A percentile compares a stretch with the other conserved stretches of the same genome.
phyloP scores from a whole-genome alignment of 1,284 basidiomycete species.

The Ganoderma multipileum region DNA sequence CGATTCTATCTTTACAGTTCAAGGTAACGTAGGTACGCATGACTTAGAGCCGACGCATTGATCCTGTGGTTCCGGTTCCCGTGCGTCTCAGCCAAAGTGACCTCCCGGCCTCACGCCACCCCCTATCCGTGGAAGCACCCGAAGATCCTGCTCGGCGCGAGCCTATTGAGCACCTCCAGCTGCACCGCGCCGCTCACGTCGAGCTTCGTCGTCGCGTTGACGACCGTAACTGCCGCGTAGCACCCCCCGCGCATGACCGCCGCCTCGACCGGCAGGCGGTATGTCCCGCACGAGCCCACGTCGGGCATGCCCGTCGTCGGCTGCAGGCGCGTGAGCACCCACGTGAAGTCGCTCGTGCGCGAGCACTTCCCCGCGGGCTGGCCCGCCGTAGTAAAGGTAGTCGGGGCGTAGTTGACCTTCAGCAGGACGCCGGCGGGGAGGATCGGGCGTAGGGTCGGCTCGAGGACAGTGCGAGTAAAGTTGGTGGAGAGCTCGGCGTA shows the following conservation, averaged over 20 bases:
- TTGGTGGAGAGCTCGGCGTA: constrained; percentile 50
- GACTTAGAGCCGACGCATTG: background rate
- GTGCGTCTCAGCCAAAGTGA: background rate
- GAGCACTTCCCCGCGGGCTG: constrained; percentile 38
- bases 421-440: constrained; percentile 49
- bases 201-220: constrained; percentile 50
- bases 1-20: background rate
- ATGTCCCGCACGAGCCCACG: constrained; percentile 50
- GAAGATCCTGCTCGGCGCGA: constrained; percentile 28
- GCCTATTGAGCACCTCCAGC: constrained; percentile 44
- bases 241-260: constrained; percentile 42
- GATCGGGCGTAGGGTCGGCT: constrained; percentile 39
- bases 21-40: background rate
- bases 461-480: constrained; percentile 48
- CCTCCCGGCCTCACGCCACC: background rate
- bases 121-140: constrained; percentile 14
- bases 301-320: constrained; percentile 42
- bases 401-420: constrained; percentile 59
- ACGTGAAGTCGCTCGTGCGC: constrained; percentile 46
- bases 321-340: constrained; percentile 52
- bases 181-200: constrained; percentile 52
- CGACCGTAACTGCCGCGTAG: constrained; percentile 54
- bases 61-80: background rate
- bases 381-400: constrained; percentile 34
- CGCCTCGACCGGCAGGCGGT: constrained; percentile 43